Conservation (phyloP, 176 grass and related monocot species). For the Poa pratensis region DNA sequence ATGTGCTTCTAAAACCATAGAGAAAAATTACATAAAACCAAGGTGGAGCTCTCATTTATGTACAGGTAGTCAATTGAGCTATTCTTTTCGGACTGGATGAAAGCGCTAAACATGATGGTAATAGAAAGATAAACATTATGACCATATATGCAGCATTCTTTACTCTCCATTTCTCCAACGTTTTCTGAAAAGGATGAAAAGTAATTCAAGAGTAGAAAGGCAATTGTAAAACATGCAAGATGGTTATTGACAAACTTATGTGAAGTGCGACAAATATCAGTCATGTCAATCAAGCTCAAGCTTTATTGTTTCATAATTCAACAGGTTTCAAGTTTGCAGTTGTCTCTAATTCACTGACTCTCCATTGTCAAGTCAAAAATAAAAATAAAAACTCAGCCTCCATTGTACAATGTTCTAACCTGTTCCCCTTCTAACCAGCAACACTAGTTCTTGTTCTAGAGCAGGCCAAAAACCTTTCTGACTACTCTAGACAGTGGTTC, state of each 20-base stretch:
- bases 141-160: too few relatives aligned
- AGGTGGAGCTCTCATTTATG: background rate
- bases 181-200: too few relatives aligned
- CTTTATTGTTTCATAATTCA: background rate
- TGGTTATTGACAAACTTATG: background rate
- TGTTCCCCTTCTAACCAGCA: conserved; percentile 1
- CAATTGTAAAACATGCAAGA: background rate
- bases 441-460: conserved; percentile 27
- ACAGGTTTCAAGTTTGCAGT: background rate
- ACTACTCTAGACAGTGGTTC: conserved; percentile 56
- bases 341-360: conserved; percentile 19
- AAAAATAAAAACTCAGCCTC: conserved; percentile 5
- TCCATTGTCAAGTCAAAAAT: background rate
- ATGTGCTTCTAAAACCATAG: background rate
- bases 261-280: background rate
- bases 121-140: too few relatives aligned
- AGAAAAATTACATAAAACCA: background rate
- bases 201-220: too few relatives aligned
- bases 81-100: too few relatives aligned
- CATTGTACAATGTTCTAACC: background rate
- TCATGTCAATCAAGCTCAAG: conserved; percentile 1
- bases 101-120: too few relatives aligned
- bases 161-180: too few relatives aligned
- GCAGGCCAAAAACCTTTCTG: conserved; percentile 68
- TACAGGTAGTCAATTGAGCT: background rate